phyloP scores from a whole-genome alignment of 2,329 filamentous ascomycete genomes.

The Capronia coronata region DNA sequence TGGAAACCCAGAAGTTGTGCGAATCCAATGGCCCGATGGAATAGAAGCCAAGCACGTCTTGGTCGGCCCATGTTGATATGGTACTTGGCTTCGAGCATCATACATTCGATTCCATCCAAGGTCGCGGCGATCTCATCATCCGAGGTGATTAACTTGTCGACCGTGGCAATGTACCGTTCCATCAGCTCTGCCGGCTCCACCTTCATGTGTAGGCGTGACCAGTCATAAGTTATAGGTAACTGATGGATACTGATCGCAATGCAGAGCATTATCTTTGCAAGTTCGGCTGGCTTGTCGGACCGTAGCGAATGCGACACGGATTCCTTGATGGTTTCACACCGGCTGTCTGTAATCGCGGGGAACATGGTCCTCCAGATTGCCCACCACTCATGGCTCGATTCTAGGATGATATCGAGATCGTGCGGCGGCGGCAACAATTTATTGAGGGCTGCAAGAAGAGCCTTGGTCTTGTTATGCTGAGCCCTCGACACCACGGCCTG shows the following conservation, averaged over 20 bases:
- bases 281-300: slow-evolving; percentile 35
- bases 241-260: slow-evolving; percentile 40
- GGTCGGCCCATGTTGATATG: slow-evolving; percentile 52
- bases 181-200: slow-evolving; percentile 40
- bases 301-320: slow-evolving; percentile 36
- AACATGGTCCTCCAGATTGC: slow-evolving; percentile 34
- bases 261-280: slow-evolving; percentile 42
- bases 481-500: slow-evolving; percentile 27
- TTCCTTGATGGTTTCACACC: slow-evolving; percentile 28
- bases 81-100: slow-evolving; percentile 47
- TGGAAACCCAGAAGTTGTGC: slow-evolving; percentile 48
- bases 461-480: slow-evolving; percentile 29
- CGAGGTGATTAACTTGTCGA: slow-evolving; percentile 44
- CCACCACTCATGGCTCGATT: slow-evolving; percentile 31
- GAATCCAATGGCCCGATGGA: slow-evolving; percentile 47
- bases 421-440: slow-evolving; percentile 33
- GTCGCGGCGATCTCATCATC: slow-evolving; percentile 48
- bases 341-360: slow-evolving; percentile 31
- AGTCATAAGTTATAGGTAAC: slow-evolving; percentile 37
- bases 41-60: slow-evolving; percentile 49
- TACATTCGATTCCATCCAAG: slow-evolving; percentile 49
- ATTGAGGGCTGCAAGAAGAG: slow-evolving; percentile 29
- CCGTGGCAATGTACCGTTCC: slow-evolving; percentile 42
- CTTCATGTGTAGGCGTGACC: slow-evolving; percentile 34
- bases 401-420: slow-evolving; percentile 33